These are phyloP conservation scores for Diaporthe capsici DNA, from an alignment of 2,329 filamentous ascomycete genomes.

Conservation along the genomic window DNA sequence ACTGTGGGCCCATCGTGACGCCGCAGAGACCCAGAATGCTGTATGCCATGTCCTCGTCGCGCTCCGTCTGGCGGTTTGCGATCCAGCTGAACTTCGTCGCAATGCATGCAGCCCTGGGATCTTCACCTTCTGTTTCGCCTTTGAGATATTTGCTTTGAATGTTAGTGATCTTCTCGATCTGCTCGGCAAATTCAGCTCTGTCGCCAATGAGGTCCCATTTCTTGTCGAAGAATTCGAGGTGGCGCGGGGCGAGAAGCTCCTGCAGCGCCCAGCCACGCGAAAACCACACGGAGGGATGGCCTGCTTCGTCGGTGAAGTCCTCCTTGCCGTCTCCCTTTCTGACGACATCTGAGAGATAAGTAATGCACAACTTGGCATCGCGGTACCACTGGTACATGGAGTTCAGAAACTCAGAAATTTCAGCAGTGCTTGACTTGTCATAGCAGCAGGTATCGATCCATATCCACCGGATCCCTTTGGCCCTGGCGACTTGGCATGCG, in stretches of 20 bases:
- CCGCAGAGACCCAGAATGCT: slow-evolving; percentile 53
- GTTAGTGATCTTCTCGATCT: background rate
- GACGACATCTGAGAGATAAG: slow-evolving; percentile 18
- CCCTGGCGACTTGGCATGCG: slow-evolving; percentile 1
- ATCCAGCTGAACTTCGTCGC: slow-evolving; percentile 55
- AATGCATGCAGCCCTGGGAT: slow-evolving; percentile 26
- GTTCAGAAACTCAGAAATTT: slow-evolving; percentile 26
- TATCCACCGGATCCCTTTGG: background rate
- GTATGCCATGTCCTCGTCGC: slow-evolving; percentile 52
- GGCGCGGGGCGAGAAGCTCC: background rate
- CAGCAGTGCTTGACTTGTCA: slow-evolving; percentile 13
- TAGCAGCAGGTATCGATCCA: slow-evolving; percentile 39
- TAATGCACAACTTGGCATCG: slow-evolving; percentile 20
- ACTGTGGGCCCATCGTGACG: slow-evolving; percentile 54
- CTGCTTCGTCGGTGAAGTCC: background rate
- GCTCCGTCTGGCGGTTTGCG: slow-evolving; percentile 49
- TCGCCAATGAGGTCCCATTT: background rate
- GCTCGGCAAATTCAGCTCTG: background rate
- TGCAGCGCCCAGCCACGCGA: background rate
- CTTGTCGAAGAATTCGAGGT: slow-evolving; percentile 1
- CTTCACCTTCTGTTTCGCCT: background rate
- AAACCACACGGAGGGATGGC: background rate
- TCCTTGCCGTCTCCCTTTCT: background rate
- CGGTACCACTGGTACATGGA: slow-evolving; percentile 33
- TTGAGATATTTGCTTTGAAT: background rate